A percentile compares a stretch with the other conserved stretches of the same genome.
Conservation (phyloP, 2,329 filamentous ascomycete genomes). For the Penicillium brevicompactum region DNA sequence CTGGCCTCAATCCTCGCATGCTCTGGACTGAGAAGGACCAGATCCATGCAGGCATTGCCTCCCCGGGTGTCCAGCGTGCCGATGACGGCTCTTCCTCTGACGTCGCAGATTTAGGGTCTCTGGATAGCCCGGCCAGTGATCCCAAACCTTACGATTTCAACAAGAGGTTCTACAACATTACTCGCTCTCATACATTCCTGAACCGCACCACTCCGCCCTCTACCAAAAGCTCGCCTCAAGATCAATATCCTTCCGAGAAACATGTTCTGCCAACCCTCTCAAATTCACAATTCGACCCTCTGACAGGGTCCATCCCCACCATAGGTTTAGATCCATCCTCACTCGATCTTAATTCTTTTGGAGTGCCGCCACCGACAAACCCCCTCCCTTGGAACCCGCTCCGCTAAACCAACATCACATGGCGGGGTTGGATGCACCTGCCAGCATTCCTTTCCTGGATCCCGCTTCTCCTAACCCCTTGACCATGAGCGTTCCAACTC, state of each 20-base stretch:
- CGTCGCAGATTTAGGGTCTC: not conserved
- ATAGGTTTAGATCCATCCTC: conserved; percentile 14
- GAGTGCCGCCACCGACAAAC: not conserved
- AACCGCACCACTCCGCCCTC: conserved; percentile 18
- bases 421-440: conserved; percentile 3
- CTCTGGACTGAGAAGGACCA: conserved; percentile 52
- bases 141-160: conserved; percentile 34
- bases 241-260: conserved; percentile 22
- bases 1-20: conserved; percentile 48
- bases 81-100: conserved; percentile 12
- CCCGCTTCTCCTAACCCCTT: conserved; percentile 19
- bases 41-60: conserved; percentile 38
- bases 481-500: conserved; percentile 30
- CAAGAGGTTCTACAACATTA: conserved; percentile 39
- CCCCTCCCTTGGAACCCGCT: conserved; percentile 7
- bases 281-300: conserved; percentile 17
- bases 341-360: conserved; percentile 10
- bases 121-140: not conserved
- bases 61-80: conserved; percentile 17
- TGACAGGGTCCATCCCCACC: conserved; percentile 3
- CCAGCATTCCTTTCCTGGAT: conserved; percentile 25
- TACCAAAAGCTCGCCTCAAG: conserved; percentile 25
- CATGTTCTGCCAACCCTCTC: conserved; percentile 8
- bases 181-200: conserved; percentile 32
- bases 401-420: conserved; percentile 5